A percentile compares a stretch with the other conserved stretches of the same genome.
phyloP scores from a whole-genome alignment of 83 land plant species.

The Isoetes engelmannii region DNA sequence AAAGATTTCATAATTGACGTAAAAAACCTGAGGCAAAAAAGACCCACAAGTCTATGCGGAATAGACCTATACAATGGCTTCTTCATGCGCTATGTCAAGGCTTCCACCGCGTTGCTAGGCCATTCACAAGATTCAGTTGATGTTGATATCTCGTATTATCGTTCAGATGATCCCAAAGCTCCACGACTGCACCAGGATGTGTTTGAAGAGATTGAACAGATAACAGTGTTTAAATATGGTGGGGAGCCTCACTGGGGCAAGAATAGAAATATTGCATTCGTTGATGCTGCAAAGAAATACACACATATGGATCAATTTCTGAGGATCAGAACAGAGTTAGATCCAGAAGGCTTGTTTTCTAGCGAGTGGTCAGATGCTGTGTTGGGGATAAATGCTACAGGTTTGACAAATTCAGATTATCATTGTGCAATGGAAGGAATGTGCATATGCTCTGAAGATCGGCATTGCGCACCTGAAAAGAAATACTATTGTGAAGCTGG shows the following conservation, averaged over 20 bases:
- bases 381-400: conserved; percentile 5
- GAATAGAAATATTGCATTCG: conserved; percentile 47
- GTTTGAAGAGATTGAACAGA: conserved; percentile 68
- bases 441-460: conserved; percentile 58
- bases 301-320: conserved; percentile 30
- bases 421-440: conserved; percentile 72
- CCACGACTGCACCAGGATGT: conserved; percentile 52
- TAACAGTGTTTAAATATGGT: conserved; percentile 49
- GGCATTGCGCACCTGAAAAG: conserved; percentile 54
- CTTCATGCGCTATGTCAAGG: conserved; percentile 48
- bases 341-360: conserved; percentile 41
- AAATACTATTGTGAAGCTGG: conserved; percentile 54
- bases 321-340: conserved; percentile 27
- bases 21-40: conserved; percentile 47
- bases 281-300: conserved; percentile 28
- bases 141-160: conserved; percentile 50
- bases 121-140: conserved; percentile 53
- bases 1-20: conserved; percentile 42
- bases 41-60: conserved; percentile 45
- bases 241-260: conserved; percentile 74
- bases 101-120: conserved; percentile 49
- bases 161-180: conserved; percentile 32
- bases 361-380: conserved; percentile 51
- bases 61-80: conserved; percentile 44
- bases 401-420: conserved; percentile 17